These are phyloP conservation scores for Mycena chlorophos DNA, from an alignment of 768 basidiomycete genomes.

Conservation along the genomic window DNA sequence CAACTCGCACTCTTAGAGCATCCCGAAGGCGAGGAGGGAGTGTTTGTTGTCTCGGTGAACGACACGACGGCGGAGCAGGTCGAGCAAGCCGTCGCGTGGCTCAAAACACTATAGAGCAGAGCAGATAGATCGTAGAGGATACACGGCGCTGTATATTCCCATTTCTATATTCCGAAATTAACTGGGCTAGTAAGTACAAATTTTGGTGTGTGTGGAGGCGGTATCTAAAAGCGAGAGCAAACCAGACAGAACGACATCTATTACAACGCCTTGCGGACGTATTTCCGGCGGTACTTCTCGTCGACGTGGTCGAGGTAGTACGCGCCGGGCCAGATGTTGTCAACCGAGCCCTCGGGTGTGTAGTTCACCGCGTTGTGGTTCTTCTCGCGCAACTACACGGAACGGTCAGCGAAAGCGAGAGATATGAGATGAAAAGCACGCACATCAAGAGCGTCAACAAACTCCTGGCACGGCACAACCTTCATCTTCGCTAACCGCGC, in stretches of 20 bases:
- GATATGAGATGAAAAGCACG: constrained; percentile 27
- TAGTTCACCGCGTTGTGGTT: constrained; percentile 91
- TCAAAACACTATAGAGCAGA: too few species aligned
- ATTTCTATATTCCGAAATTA: too few species aligned
- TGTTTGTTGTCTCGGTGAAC: constrained; percentile 60
- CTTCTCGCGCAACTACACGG: constrained; percentile 84
- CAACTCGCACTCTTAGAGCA: constrained; percentile 72
- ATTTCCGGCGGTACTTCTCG: constrained; percentile 88
- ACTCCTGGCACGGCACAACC: constrained; percentile 90
- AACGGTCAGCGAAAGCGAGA: background rate
- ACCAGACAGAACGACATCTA: background rate
- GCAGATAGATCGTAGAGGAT: too few species aligned
- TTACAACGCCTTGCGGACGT: constrained; percentile 38
- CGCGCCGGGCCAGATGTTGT: constrained; percentile 91
- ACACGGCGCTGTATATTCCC: too few species aligned
- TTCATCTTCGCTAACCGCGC: constrained; percentile 80
- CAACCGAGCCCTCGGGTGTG: constrained; percentile 80
- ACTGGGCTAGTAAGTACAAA: background rate
- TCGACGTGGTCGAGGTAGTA: constrained; percentile 94
- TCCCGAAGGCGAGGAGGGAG: constrained; percentile 65
- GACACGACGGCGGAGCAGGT: constrained; percentile 61
- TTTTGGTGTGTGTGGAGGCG: background rate
- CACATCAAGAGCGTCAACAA: constrained; percentile 79
- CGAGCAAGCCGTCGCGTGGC: constrained; percentile 40
- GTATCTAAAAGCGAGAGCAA: background rate